phyloP scores from a whole-genome alignment of 2,329 filamentous ascomycete genomes.

The Colletotrichum simmondsii region DNA sequence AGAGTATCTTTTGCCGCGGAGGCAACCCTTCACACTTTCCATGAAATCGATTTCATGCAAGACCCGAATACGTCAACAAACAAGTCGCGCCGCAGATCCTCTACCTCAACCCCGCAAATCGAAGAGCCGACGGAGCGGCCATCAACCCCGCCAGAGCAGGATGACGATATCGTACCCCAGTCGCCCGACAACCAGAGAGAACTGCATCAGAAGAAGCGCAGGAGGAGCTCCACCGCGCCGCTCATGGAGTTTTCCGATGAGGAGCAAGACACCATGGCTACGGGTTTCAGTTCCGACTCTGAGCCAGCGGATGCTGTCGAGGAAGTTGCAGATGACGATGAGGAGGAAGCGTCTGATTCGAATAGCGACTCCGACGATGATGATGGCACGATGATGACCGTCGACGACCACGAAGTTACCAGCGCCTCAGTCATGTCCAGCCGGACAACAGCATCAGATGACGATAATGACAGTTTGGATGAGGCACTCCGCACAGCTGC shows the following conservation, averaged over 20 bases:
- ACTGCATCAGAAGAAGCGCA: slow-evolving; percentile 64
- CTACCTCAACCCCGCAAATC: slow-evolving; percentile 48
- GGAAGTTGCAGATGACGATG: slow-evolving; percentile 65
- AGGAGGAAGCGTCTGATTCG: slow-evolving; percentile 51
- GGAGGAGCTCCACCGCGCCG: slow-evolving; percentile 75
- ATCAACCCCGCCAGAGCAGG: slow-evolving; percentile 71
- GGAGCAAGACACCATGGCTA: slow-evolving; percentile 76
- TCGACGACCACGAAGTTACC: slow-evolving; percentile 83
- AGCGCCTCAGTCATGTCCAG: slow-evolving; percentile 73
- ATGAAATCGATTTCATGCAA: slow-evolving; percentile 89
- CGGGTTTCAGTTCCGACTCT: slow-evolving; percentile 79
- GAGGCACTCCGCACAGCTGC: slow-evolving; percentile 82
- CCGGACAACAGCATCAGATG: slow-evolving; percentile 62
- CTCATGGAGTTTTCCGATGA: slow-evolving; percentile 73
- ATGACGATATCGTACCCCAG: slow-evolving; percentile 66
- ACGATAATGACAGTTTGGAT: slow-evolving; percentile 77
- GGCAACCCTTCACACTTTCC: slow-evolving; percentile 96
- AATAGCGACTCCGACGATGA: slow-evolving; percentile 76
- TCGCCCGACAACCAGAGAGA: slow-evolving; percentile 75
- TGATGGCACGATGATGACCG: slow-evolving; percentile 83
- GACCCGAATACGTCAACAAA: slow-evolving; percentile 87
- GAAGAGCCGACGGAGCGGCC: slow-evolving; percentile 58
- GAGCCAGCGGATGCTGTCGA: slow-evolving; percentile 66
- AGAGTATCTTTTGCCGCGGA: slow-evolving; percentile 97
- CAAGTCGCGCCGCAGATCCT: slow-evolving; percentile 79